phyloP scores from a whole-genome alignment of 495 filamentous ascomycete species.

The Hypoxylon lenormandii region DNA sequence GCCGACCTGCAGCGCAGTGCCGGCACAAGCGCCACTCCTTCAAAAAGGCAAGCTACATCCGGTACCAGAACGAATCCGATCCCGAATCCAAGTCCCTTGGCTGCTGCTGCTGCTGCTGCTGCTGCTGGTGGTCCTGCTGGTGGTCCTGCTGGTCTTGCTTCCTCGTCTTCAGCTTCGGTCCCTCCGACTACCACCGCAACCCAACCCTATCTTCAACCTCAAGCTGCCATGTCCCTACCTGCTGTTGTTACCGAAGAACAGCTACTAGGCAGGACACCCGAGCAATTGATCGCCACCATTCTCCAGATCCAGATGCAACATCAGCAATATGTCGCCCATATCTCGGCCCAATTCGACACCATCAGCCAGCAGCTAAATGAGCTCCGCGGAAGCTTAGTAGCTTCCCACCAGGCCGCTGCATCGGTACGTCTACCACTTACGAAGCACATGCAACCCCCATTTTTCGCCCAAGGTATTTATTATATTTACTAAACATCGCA shows the following conservation, averaged over 20 bases:
- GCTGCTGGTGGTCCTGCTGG: no score
- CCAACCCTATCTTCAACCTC: slow-evolving; percentile 44
- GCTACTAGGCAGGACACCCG: slow-evolving; percentile 47
- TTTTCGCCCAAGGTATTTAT: slow-evolving; percentile 22
- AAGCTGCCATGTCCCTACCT: slow-evolving; percentile 47
- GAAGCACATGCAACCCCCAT: slow-evolving; percentile 3
- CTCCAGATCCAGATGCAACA: slow-evolving; percentile 52
- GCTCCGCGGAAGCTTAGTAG: slow-evolving; percentile 47
- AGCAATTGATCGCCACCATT: slow-evolving; percentile 52
- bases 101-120: slow-evolving; percentile 29
- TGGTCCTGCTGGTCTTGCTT: slow-evolving; percentile 24
- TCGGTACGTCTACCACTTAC: slow-evolving; percentile 38
- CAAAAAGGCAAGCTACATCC: slow-evolving; percentile 52
- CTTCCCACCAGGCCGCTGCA: slow-evolving; percentile 51
- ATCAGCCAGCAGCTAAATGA: slow-evolving; percentile 51
- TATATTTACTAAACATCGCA: slow-evolving; percentile 22
- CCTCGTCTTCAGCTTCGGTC: slow-evolving; percentile 43
- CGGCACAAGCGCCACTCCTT: slow-evolving; percentile 52
- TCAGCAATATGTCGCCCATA: slow-evolving; percentile 50
- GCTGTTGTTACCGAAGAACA: slow-evolving; percentile 49
- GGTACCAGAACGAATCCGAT: slow-evolving; percentile 42
- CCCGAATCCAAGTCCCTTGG: slow-evolving; percentile 43
- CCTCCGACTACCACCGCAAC: slow-evolving; percentile 44
- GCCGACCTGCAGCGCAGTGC: slow-evolving; percentile 54
- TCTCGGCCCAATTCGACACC: slow-evolving; percentile 49